Base-by-base conservation (phyloP, 805 yeast genomes). In the Myxozyma nipponensis region DNA sequence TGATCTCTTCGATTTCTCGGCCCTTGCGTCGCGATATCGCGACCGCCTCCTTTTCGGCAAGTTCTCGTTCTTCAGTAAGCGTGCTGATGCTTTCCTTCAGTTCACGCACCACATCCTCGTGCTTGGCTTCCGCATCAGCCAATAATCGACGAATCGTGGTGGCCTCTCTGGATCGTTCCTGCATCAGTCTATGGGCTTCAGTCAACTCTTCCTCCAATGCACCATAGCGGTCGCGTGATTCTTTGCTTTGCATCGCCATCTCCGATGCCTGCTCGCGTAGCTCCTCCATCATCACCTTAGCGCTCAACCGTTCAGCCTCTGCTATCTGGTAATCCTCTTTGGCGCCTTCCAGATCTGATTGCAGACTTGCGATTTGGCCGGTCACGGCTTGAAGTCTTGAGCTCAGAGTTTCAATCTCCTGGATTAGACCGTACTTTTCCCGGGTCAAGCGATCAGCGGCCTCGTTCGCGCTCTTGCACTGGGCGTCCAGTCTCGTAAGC, bases 151-250 rank as follows among this genome's bases (percentile, higher is more conserved):
- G 75, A 67, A 89, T 78, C 0, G 87, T 81, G 1, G 82, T 72
- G 0, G 87, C 75, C 67, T 91, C 98, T 44, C 90, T 73, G 0
- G 86, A 80, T 53, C 95, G 77, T 62, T 89, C 96, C 62, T 83
- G 93, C 2, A 90, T 67, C 66, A 82, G 72, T 28, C 78, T 76
- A 48, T 87, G 77, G 3, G 86, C 72, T 50, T 90, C 97, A 9
- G 77, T 71, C n/a, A 91, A 69, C 62, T 90, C 96, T 49, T 88
- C 95, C 58, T 86, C 89, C 25, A 90, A 65, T 1, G 80, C 77
- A 49, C 85, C 89, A 21, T 78, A 72, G 55, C 78, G 76, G 46
- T 73, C 73, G 39, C 74, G 75, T 1, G 81, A 71, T 59, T 93
- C 98, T 53, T 77, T 77, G 36, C 82, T 68, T 47, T 85, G 79